These are phyloP conservation scores for Fusarium subtropicale DNA, from an alignment of 2,329 filamentous ascomycete genomes.

Conservation along the genomic window DNA sequence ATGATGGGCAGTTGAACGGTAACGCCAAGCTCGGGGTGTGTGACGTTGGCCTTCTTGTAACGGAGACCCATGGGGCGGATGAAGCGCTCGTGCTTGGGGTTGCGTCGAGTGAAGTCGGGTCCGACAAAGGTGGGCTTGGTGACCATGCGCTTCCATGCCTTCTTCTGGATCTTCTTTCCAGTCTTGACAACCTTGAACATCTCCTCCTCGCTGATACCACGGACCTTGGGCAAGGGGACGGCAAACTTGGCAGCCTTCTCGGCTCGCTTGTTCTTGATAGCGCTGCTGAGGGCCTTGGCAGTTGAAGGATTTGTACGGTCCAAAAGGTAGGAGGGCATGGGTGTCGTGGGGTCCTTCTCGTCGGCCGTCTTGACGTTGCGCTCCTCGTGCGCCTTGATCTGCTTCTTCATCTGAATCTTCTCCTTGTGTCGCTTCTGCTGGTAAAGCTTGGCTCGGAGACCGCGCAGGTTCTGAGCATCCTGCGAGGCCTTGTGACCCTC, in stretches of 20 bases:
- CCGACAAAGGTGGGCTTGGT: slow-evolving; percentile 80
- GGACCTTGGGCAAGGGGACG: slow-evolving; percentile 93
- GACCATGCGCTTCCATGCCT: slow-evolving; percentile 79
- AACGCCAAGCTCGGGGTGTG: slow-evolving; percentile 82
- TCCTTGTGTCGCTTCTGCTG: slow-evolving; percentile 94
- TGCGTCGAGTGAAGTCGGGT: slow-evolving; percentile 86
- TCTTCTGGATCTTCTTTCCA: slow-evolving; percentile 93
- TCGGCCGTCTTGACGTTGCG: slow-evolving; percentile 92
- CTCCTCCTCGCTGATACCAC: slow-evolving; percentile 91
- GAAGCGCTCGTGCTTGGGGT: slow-evolving; percentile 79
- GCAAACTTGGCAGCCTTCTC: slow-evolving; percentile 95
- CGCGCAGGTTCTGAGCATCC: slow-evolving; percentile 92
- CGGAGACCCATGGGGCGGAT: slow-evolving; percentile 63
- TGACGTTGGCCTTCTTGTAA: slow-evolving; percentile 66
- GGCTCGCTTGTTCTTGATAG: slow-evolving; percentile 94
- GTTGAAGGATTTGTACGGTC: slow-evolving; percentile 75
- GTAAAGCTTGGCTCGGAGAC: slow-evolving; percentile 91
- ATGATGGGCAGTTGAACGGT: slow-evolving; percentile 89
- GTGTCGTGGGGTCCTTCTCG: slow-evolving; percentile 81
- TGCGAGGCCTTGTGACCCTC: slow-evolving; percentile 89
- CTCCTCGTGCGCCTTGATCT: slow-evolving; percentile 95
- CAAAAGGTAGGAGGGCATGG: slow-evolving; percentile 91
- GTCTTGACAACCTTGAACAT: slow-evolving; percentile 98
- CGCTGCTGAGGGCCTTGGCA: slow-evolving; percentile 78
- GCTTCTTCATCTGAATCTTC: slow-evolving; percentile 98